Conservation (phyloP, 805 yeast genomes). For the Lachancea fermentati region DNA sequence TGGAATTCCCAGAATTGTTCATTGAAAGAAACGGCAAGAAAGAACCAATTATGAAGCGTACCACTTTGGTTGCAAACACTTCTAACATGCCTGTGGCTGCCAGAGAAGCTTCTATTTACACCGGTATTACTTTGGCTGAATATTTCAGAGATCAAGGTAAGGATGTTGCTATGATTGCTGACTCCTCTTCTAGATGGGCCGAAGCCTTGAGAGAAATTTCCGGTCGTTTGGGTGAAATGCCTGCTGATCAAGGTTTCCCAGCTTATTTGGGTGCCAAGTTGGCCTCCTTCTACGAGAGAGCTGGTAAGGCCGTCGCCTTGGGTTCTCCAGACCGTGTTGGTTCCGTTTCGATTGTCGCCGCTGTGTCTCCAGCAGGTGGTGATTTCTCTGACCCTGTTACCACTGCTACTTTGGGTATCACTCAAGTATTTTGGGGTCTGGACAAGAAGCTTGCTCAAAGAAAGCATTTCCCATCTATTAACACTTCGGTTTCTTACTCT, state of each 20-base stretch:
- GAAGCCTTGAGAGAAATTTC: conserved; percentile 99
- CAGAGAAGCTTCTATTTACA: conserved; percentile 98
- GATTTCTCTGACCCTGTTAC: conserved; percentile 99
- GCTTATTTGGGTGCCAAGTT: conserved; percentile 98
- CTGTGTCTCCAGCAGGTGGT: conserved; percentile 99
- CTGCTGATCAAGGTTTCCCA: conserved; percentile 99
- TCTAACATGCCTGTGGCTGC: conserved; percentile 99
- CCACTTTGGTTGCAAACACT: conserved; percentile 96
- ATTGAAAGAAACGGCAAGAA: conserved; percentile 88
- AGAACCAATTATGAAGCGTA: conserved; percentile 99
- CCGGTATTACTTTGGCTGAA: conserved; percentile 98
- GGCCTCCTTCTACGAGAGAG: conserved; percentile 99
- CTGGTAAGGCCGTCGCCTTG: conserved; percentile 91
- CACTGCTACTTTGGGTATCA: conserved; percentile 95
- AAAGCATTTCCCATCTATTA: conserved; percentile 98
- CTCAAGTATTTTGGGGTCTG: conserved; percentile 99
- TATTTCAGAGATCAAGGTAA: conserved; percentile 99
- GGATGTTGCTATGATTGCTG: conserved; percentile 98
- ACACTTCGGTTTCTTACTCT: conserved; percentile 93
- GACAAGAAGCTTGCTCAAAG: conserved; percentile 99
- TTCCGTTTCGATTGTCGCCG: conserved; percentile 99
- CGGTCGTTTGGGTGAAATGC: conserved; percentile 99
- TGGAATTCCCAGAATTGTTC: conserved; percentile 98
- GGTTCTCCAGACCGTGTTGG: conserved; percentile 97
- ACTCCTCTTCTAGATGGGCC: conserved; percentile 99